These are phyloP conservation scores for Linum usitatissimum DNA, from an alignment of 345 rosid genomes.

Conservation along the genomic window DNA sequence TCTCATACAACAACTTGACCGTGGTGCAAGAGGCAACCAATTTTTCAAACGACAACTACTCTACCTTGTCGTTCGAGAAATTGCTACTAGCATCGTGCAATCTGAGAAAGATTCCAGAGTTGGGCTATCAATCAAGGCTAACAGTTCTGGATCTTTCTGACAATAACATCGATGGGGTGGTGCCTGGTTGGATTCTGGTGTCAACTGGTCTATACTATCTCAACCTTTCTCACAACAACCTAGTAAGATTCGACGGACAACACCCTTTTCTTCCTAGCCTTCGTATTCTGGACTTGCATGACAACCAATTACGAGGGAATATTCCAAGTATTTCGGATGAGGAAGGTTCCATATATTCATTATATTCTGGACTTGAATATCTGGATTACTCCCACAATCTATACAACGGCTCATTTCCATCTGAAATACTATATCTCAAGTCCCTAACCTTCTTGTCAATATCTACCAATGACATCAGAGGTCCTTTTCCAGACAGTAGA, in stretches of 20 bases:
- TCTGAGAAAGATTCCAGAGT: constrained; percentile 20
- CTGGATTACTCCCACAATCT: constrained; percentile 29
- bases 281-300: constrained; percentile 15
- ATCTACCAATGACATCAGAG: constrained; percentile 20
- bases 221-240: constrained; percentile 15
- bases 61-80: constrained; percentile 1
- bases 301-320: constrained; percentile 21
- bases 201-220: constrained; percentile 1
- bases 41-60: too few relatives aligned
- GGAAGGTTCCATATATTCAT: too few relatives aligned
- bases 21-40: background rate
- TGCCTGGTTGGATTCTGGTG: constrained; percentile 40
- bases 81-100: constrained; percentile 40
- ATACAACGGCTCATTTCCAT: constrained; percentile 16
- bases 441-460: constrained; percentile 17
- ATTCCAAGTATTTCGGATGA: constrained; percentile 13
- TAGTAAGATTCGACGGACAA: constrained; percentile 10
- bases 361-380: too few relatives aligned
- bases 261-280: background rate
- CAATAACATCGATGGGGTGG: constrained; percentile 26
- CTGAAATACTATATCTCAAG: constrained; percentile 14
- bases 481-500: constrained; percentile 25
- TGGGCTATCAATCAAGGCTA: constrained; percentile 4
- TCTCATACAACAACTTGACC: constrained; percentile 30
- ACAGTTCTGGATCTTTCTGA: constrained; percentile 42